Base-by-base conservation (phyloP, 495 filamentous ascomycete genomes). In the Trichoderma virens region DNA sequence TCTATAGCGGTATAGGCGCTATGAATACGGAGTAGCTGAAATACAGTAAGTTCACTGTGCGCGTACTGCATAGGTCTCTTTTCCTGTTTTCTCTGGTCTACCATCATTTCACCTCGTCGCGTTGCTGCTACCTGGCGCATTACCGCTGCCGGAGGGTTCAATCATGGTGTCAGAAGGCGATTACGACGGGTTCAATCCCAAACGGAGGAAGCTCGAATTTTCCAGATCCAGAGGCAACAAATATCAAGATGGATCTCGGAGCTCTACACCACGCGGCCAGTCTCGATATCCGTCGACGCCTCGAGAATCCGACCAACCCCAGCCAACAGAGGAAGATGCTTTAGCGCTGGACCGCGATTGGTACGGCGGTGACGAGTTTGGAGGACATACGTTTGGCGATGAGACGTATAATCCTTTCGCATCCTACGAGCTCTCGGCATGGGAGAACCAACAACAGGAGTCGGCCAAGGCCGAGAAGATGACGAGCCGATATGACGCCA, bases 341-440 rank as follows among this genome's bases (percentile, higher is more conserved):
- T 81, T 82, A 61, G 88, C 86, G n/a, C 78, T 93, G n/a, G 90
- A 94, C 72, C 85, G 90, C 65, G 90, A 93, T 73, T 94, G 90
- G 90, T 94, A 94, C 74, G 83, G 82, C 27, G 88, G 86, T 34
- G 91, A 93, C 68, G 90, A 93, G 80, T 88, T 64, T 20, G 72
- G 77, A 31, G 79, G 78, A 3, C 86, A 92, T 70, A 87, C 87
- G 1, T 81, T 81, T 43, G 74, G 74, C 60, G 71, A 72, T 41
- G 74, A 72, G 25, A 11, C 80, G 7, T 79, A 90, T 67, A 85
- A 89, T 72, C 83, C 86, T 0, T 88, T 89, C 71, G 88, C 87
- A 18, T 79, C 78, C 2, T 84, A 85, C 41, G 88, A 89, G 64
- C 82, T 78, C 25, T 81, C 83, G 20, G 89, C 84, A 82, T 84